Conservation (phyloP, 495 filamentous ascomycete genomes). For the Echria macrotheca region DNA sequence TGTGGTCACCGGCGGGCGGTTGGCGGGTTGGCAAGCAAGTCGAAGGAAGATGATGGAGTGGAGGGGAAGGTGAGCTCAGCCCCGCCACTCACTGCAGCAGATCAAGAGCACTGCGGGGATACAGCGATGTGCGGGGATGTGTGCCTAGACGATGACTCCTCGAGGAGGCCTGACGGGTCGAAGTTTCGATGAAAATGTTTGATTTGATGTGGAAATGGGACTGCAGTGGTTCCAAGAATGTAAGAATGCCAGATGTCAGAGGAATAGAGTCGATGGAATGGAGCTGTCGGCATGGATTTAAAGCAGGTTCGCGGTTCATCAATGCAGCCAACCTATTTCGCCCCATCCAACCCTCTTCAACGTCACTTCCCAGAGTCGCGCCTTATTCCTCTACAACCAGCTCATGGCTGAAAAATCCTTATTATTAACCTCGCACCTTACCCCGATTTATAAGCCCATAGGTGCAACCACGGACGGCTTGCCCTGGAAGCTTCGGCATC, state of each 20-base stretch:
- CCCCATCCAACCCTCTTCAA: neutral
- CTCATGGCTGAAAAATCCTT: too few species aligned
- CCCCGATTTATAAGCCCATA: too few species aligned
- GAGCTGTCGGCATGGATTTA: constrained; percentile 4
- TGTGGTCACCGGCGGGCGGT: neutral
- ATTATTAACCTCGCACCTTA: too few species aligned
- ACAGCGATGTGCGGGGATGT: neutral
- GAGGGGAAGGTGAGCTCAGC: constrained; percentile 12
- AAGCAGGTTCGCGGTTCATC: constrained; percentile 9
- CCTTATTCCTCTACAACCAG: too few species aligned
- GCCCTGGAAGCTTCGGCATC: too few species aligned
- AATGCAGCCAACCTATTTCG: constrained; percentile 3
- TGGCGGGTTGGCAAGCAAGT: neutral
- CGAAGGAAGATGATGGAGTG: neutral
- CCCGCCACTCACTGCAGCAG: constrained; percentile 3
- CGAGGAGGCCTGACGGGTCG: neutral
- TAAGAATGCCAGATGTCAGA: too few species aligned
- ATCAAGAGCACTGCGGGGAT: constrained; percentile 8
- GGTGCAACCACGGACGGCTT: too few species aligned
- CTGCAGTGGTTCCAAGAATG: too few species aligned
- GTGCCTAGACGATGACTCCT: neutral
- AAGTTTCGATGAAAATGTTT: too few species aligned
- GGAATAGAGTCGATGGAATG: neutral
- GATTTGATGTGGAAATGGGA: too few species aligned
- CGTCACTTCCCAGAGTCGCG: neutral